Base-by-base conservation (phyloP, 2,329 filamentous ascomycete genomes). In the Fusarium scirpi region DNA sequence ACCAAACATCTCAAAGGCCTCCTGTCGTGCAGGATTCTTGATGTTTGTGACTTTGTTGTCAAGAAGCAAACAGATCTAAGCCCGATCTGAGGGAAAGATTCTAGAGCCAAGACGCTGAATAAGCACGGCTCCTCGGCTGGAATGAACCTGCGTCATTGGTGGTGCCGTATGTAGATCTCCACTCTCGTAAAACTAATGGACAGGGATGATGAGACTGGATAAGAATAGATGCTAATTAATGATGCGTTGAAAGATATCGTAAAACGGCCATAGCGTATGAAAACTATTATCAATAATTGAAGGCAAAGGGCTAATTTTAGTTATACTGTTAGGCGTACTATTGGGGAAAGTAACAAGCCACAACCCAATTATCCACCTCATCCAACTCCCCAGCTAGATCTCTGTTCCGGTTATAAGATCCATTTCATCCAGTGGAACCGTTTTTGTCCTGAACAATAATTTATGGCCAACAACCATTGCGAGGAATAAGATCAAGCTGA, bases 401-500 rank as follows among this genome's bases (percentile, higher is more conserved):
- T 66, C 63, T 6, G 62, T 66, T 7, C 63, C 55, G 2, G 43
- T 62, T 3, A 51, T 24, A 5, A 66, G 12, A 7, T 67, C 63
- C 63, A 66, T 66, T 27, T 67, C 62, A 3, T 4, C 16, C 8
- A 66, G 12, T 1, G 63, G 62, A 13, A 66, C 62, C 7, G 46
- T 41, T 15, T 51, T 67, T 7, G 63, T 66, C n/a, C 13, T 40
- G 38, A 74, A 74, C 24, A 72, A 48, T 13, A 74, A 34, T 47
- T 69, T 69, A 15, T 71, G 69, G 9, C 69, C 69, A 25, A 71
- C 15, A n/a, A 72, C 65, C 34, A 71, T 65, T 11, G 22, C 55
- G 1, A 72, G 40, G n/a, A 71, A 71, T 13, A 71, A 47, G 4
- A 70, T 72, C 12, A 73, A 25, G n/a, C 60, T 69, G 18, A 73